Percentiles rank a stretch among this genome's conserved stretches.
These are phyloP conservation scores for Akanthomyces muscarius DNA, from an alignment of 2,329 filamentous ascomycete genomes.

Conservation along the genomic window DNA sequence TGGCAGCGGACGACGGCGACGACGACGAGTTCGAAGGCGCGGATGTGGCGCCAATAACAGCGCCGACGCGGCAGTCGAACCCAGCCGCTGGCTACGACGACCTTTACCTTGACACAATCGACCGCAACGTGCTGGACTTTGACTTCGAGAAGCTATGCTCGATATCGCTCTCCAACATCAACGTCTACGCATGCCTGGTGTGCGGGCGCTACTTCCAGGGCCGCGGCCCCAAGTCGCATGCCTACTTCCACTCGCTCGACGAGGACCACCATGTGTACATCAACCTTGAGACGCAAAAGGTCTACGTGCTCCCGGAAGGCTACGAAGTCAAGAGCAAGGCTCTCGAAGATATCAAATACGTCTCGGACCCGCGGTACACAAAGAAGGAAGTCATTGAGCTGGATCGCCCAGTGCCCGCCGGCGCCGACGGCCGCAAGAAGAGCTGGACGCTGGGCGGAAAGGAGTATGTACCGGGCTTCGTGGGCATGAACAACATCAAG, in stretches of 20 bases:
- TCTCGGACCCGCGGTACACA: conserved; percentile 84
- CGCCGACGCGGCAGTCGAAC: conserved; percentile 65
- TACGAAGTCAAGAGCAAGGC: conserved; percentile 95
- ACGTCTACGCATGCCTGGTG: conserved; percentile 95
- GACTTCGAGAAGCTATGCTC: conserved; percentile 99
- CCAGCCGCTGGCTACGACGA: conserved; percentile 88
- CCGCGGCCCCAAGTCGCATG: conserved; percentile 86
- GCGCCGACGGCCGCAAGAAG: conserved; percentile 20
- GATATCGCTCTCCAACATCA: conserved; percentile 93
- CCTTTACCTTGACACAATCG: conserved; percentile 95
- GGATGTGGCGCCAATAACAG: conserved; percentile 34
- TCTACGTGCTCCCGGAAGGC: conserved; percentile 89
- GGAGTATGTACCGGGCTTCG: conserved; percentile 87
- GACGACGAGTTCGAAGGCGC: conserved; percentile 39
- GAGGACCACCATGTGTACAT: conserved; percentile 96
- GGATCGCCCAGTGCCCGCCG: conserved; percentile 57
- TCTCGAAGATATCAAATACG: conserved; percentile 96
- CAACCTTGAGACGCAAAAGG: conserved; percentile 90
- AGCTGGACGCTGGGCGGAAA: conserved; percentile 77
- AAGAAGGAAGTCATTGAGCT: conserved; percentile 75
- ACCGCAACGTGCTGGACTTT: conserved; percentile 89
- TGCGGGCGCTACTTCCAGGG: conserved; percentile 99
- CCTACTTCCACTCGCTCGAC: conserved; percentile 95
- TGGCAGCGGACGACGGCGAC: conserved; percentile 24
- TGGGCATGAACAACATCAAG: conserved; percentile 99